A percentile compares a stretch with the other conserved stretches of the same genome.
Conservation (phyloP, 306 rosid species). For the Casuarina glauca region DNA sequence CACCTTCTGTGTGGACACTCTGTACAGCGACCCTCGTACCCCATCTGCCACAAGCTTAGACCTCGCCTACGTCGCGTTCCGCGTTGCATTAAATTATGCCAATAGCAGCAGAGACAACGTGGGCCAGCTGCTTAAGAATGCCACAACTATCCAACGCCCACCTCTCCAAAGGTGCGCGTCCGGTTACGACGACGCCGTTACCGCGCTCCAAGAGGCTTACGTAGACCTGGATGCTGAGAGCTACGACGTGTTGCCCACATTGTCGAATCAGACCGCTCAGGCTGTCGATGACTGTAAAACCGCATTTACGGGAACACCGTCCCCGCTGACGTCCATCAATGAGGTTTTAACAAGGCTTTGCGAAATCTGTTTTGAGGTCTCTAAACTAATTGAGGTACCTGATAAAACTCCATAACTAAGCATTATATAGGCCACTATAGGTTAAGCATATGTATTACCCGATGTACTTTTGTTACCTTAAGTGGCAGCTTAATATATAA, state of each 20-base stretch:
- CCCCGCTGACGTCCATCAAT: slow-evolving; percentile 27
- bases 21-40: slow-evolving; percentile 38
- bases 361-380: slow-evolving; percentile 48
- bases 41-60: slow-evolving; percentile 33
- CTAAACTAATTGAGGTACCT: slow-evolving; percentile 27
- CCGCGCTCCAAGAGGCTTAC: slow-evolving; percentile 33
- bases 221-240: slow-evolving; percentile 52
- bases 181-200: slow-evolving; percentile 40
- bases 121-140: slow-evolving; percentile 19
- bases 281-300: slow-evolving; percentile 38
- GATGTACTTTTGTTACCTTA: too few species aligned
- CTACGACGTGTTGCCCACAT: slow-evolving; percentile 36
- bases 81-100: slow-evolving; percentile 43
- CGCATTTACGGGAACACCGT: slow-evolving; percentile 13
- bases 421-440: too few species aligned
- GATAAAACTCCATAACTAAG: too few species aligned
- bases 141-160: not conserved
- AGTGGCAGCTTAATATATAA: too few species aligned
- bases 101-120: slow-evolving; percentile 26
- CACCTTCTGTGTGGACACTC: slow-evolving; percentile 48
- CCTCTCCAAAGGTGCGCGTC: slow-evolving; percentile 26
- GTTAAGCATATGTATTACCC: too few species aligned
- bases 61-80: slow-evolving; percentile 42
- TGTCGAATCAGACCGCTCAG: slow-evolving; percentile 34
- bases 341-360: slow-evolving; percentile 34